Evolutionary conservation across 371 early-diverging fungal species (phyloP).

Genomic region (Thermomucor indicae-seudaticae): DNA sequence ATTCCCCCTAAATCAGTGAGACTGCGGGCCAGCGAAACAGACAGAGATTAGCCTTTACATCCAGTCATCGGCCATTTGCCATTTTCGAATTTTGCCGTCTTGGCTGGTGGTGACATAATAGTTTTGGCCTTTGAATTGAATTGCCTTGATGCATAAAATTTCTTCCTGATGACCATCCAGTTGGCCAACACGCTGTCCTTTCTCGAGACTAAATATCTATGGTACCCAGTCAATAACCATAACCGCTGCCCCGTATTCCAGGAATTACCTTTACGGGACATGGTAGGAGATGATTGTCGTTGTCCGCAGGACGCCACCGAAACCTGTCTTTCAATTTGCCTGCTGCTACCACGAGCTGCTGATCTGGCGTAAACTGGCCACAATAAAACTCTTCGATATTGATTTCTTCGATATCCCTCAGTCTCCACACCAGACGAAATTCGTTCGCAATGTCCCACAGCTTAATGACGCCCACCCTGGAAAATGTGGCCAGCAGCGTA

Average conservation of each 20-base stretch:
- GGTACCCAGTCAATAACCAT: too few relatives aligned
- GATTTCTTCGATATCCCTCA: slow-evolving; percentile 73
- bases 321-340: slow-evolving; percentile 76
- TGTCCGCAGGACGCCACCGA: slow-evolving; percentile 81
- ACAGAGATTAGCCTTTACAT: slow-evolving; percentile 20
- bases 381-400: slow-evolving; percentile 90
- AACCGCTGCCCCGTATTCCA: too few relatives aligned
- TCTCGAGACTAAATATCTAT: slow-evolving; percentile 71
- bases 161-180: slow-evolving; percentile 87
- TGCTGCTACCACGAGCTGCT: slow-evolving; percentile 23
- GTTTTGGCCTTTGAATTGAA: slow-evolving; percentile 68
- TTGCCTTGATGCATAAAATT: slow-evolving; percentile 73
- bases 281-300: slow-evolving; percentile 88
- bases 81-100: slow-evolving; percentile 87
- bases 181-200: slow-evolving; percentile 62
- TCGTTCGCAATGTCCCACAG: slow-evolving; percentile 75
- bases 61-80: slow-evolving; percentile 81
- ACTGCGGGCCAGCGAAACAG: background rate
- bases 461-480: slow-evolving; percentile 68
- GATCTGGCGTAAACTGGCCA: slow-evolving; percentile 57
- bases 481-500: slow-evolving; percentile 78
- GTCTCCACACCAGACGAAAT: slow-evolving; percentile 58
- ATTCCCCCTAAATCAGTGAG: background rate
- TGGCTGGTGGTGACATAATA: slow-evolving; percentile 87
- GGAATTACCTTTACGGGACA: slow-evolving; percentile 82